phyloP scores from a whole-genome alignment of 2,329 filamentous ascomycete genomes.

The Podosphaera xanthii region DNA sequence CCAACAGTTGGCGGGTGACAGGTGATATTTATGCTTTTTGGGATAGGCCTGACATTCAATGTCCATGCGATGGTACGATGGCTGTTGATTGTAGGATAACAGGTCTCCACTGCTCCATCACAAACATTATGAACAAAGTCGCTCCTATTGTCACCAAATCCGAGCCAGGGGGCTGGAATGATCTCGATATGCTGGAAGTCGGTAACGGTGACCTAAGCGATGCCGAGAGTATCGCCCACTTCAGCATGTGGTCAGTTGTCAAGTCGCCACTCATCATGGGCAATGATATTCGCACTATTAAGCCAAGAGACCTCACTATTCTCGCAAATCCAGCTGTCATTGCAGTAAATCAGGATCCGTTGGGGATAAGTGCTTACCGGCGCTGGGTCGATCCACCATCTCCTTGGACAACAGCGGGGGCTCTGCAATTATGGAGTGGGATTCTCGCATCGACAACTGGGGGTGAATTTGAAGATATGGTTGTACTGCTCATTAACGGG shows the following conservation, averaged over 20 bases:
- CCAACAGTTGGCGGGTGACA: constrained; percentile 19
- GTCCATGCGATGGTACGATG: constrained; percentile 19
- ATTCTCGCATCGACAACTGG: constrained; percentile 19
- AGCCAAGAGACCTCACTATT: constrained; percentile 17
- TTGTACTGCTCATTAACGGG: constrained; percentile 27
- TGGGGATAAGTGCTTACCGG: constrained; percentile 19
- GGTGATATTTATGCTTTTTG: constrained; percentile 19
- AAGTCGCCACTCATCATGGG: constrained; percentile 16
- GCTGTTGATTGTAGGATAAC: constrained; percentile 13
- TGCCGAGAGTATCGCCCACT: constrained; percentile 18
- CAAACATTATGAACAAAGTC: constrained; percentile 11
- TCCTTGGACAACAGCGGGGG: constrained; percentile 20
- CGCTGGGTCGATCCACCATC: constrained; percentile 22
- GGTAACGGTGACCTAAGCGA: constrained; percentile 18
- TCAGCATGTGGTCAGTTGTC: constrained; percentile 10
- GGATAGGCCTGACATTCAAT: constrained; percentile 19
- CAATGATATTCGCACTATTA: constrained; percentile 15
- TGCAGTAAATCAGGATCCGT: constrained; percentile 21
- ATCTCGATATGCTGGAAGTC: constrained; percentile 17
- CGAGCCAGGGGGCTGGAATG: constrained; percentile 15
- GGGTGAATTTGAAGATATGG: constrained; percentile 21
- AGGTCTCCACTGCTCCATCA: constrained; percentile 15
- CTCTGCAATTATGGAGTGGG: constrained; percentile 28
- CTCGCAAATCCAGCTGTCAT: constrained; percentile 22
- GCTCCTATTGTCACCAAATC: constrained; percentile 14